Percentiles rank a stretch among this genome's conserved stretches.
Conservation (phyloP, 192 early-diverging fungal species). For the Backusella luteola region DNA sequence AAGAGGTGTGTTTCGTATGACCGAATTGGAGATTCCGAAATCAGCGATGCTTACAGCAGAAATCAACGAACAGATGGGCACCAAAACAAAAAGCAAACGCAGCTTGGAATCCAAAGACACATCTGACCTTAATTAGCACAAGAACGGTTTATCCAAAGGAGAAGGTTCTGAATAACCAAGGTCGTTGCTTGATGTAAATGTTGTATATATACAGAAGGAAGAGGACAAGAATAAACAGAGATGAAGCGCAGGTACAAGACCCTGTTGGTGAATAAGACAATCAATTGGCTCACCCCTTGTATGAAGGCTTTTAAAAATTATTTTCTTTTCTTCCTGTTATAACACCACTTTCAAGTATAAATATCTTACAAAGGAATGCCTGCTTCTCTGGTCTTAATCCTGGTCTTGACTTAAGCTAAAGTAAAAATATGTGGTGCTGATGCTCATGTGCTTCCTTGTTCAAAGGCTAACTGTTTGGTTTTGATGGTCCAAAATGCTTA, state of each 20-base stretch:
- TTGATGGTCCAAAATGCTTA: too few species aligned
- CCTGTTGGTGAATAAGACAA: conserved; percentile 24
- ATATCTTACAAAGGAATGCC: too few species aligned
- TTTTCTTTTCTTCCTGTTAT: too few species aligned
- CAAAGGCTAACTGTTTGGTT: too few species aligned
- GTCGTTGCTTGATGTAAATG: conserved; percentile 41
- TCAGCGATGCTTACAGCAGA: conserved; percentile 59
- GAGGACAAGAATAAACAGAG: conserved; percentile 47
- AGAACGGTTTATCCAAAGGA: conserved; percentile 32
- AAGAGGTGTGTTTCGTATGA: conserved; percentile 67
- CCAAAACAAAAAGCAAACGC: conserved; percentile 33
- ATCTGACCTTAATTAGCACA: conserved; percentile 2
- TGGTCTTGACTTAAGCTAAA: too few species aligned
- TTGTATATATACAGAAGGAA: conserved; percentile 33
- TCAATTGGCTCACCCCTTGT: conserved; percentile 47
- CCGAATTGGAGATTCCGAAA: conserved; percentile 65
- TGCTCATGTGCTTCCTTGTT: too few species aligned
- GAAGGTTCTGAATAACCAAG: conserved; percentile 31
- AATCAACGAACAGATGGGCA: conserved; percentile 63
- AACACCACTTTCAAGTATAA: too few species aligned
- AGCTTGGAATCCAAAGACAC: conserved; percentile 32
- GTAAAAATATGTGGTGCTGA: too few species aligned
- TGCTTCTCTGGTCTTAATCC: too few species aligned
- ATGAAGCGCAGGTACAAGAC: conserved; percentile 57
- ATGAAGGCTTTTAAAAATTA: conserved; percentile 51